Percentiles rank a stretch among this genome's conserved stretches.
These are phyloP conservation scores for Hymenoscyphus infarciens DNA, from an alignment of 2,329 filamentous ascomycete genomes.

Conservation along the genomic window DNA sequence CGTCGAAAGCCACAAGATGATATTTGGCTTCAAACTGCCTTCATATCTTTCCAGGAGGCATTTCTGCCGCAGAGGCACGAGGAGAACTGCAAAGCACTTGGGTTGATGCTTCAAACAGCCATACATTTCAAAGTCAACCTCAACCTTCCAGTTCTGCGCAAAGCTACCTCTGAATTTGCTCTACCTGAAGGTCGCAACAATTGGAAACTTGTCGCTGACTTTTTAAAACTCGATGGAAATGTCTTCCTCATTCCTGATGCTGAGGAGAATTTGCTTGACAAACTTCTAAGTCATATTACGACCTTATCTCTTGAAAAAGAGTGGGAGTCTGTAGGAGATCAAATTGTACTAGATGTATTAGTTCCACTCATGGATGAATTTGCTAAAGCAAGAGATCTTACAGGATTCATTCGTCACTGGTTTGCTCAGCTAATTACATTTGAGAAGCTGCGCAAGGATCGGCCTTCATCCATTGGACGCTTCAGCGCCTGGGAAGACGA, in stretches of 20 bases:
- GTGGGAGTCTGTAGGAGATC: constrained; percentile 25
- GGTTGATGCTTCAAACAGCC: constrained; percentile 36
- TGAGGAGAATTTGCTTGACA: constrained; percentile 29
- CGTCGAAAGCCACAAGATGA: constrained; percentile 44
- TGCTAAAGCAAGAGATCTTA: constrained; percentile 39
- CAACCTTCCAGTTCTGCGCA: constrained; percentile 35
- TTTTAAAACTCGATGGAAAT: constrained; percentile 44
- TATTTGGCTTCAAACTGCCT: constrained; percentile 48
- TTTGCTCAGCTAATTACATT: constrained; percentile 31
- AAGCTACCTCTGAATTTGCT: constrained; percentile 32
- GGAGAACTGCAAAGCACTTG: constrained; percentile 29
- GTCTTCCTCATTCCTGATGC: constrained; percentile 41
- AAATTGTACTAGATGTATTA: constrained; percentile 36
- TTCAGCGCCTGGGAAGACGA: constrained; percentile 35
- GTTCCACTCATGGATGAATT: constrained; percentile 42
- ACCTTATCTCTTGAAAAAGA: constrained; percentile 20
- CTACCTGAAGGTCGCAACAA: constrained; percentile 32
- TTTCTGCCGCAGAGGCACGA: constrained; percentile 22
- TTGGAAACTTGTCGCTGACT: constrained; percentile 41
- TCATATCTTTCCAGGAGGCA: constrained; percentile 35
- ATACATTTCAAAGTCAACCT: constrained; percentile 36
- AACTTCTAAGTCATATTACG: constrained; percentile 36
- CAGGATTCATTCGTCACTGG: constrained; percentile 41
- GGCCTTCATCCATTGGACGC: background rate
- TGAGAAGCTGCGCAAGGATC: constrained; percentile 28